phyloP scores from a whole-genome alignment of 208 protist species.

The Acanthamoeba sp. region DNA sequence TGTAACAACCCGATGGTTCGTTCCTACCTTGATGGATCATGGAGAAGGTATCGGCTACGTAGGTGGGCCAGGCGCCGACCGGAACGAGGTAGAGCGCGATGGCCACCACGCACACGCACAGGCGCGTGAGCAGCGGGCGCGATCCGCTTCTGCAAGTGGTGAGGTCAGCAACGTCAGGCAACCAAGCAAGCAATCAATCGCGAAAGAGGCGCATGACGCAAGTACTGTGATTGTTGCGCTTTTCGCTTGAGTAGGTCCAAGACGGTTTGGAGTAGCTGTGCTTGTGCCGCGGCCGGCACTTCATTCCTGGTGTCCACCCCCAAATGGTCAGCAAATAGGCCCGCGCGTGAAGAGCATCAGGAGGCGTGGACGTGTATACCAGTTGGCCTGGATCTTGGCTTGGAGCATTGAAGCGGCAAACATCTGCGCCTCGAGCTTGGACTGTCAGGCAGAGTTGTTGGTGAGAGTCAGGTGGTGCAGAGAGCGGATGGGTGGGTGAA shows the following conservation, averaged over 20 bases:
- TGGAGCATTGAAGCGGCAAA: background rate
- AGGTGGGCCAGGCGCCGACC: background rate
- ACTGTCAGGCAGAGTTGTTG: background rate
- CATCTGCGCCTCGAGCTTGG: background rate
- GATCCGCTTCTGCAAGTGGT: background rate
- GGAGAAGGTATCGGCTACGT: background rate
- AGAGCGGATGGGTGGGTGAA: background rate
- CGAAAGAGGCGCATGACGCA: background rate
- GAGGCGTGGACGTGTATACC: too few species aligned
- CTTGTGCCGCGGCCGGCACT: background rate
- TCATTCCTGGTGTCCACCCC: background rate
- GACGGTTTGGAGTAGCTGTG: background rate
- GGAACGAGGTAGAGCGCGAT: background rate
- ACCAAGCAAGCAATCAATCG: background rate
- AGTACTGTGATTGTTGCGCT: background rate
- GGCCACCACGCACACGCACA: slow-evolving; percentile 34
- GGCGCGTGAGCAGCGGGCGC: background rate
- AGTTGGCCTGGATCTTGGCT: background rate
- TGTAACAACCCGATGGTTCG: too few species aligned
- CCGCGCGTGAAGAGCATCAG: too few species aligned
- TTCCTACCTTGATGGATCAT: background rate
- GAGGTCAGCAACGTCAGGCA: background rate
- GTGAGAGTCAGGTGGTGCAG: background rate
- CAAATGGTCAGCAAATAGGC: background rate
- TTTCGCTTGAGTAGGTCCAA: background rate